Base-by-base conservation (phyloP, 139 green algal species). In the Eudorina sp. region DNA sequence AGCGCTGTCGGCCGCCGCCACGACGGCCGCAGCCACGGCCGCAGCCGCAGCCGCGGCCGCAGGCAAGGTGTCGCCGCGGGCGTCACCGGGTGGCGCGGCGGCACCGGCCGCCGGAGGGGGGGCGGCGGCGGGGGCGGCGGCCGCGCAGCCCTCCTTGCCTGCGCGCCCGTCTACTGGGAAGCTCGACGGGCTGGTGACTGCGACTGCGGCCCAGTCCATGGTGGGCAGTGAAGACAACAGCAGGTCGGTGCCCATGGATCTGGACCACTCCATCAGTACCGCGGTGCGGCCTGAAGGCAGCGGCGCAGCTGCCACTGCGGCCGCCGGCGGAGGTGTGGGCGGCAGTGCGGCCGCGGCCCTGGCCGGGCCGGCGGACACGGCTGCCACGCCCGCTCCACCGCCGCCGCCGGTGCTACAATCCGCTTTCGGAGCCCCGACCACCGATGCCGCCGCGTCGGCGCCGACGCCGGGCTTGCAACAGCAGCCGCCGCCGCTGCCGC, bases 191-290 rank as follows among this genome's bases (percentile, higher is more conserved):
- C 34, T 25, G 7, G 53, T 53, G 3, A 53, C 76, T 13, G 31
- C 77, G 55, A 43, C 77, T 6, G 36, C 53, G 16, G 38, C 53
- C 34, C 64, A 79, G 3, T 79, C 81, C 4, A 21, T 53, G 45
- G 4, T 87, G 0, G 81, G 81, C 29, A 79, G 62, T 19, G 81
- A 87, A 2, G 81, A 78, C 31, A 41, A 41, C 81, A 87, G 81
- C 66, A 23, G 64, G 21, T 87, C 81, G 4, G 81, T 87, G 5
- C 81, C 81, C 21, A 87, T 87, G 81, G 81, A 87, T 34, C 45
- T 87, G 11, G 81, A 87, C 31, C 62, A 87, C 11, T 79, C 64
- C 1, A 53, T 79, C 31, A 69, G 81, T 21, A 87, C 64, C 18
- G 38, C 38, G 11, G 27, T 72, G 9, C 36, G 27, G 1, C 58